Base-by-base conservation (phyloP, 2,329 filamentous ascomycete genomes). In the Penicillium sp. region DNA sequence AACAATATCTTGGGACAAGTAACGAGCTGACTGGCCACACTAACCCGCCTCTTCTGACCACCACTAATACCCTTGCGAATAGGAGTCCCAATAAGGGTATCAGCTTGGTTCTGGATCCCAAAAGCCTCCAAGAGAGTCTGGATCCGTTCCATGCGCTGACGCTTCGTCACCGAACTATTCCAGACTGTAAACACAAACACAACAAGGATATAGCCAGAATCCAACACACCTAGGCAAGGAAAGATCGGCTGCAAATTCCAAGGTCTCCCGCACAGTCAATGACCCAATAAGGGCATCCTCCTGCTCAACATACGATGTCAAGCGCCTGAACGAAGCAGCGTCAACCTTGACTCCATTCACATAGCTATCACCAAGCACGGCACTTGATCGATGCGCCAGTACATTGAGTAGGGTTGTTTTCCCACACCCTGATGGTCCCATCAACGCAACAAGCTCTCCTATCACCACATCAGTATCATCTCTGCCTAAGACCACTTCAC, bases 361-460 rank as follows among this genome's bases (percentile, higher is more conserved):
- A 45, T 78, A 74, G 11, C 82, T 72, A 3, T 72, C 64, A 13
- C 80, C 79, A 24, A 76, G 65, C 6, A 79, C 74, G 2, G 80
- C 74, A 2, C 77, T 77, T 1, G 79, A 72, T 50, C 84, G 75
- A 47, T 81, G 79, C 6, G 89, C 87, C 11, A 94, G 80, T 4
- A 86, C 80, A 63, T 94, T 90, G 28, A 95, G 76, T 0, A 95
- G 76, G 0, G 88, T 94, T 0, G 89, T 93, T 67, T 95, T 95
- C 41, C 89, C 89, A 47, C 80, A 72, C 22, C 74, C 72, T n/a
- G 73, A 80, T 7, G 87, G 87, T 20, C 89, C 89, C 86, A 94
- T 91, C 37, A 94, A 69, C 31, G 88, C 89, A 50, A 88, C 77
- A 34, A 90, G 72, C 59, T 89, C 83, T 24, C 86, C 87, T 75